A percentile compares a stretch with the other conserved stretches of the same genome.
Conservation (phyloP, 228 moss, liverwort and hornwort species). For the Sphagnum magellanicum region DNA sequence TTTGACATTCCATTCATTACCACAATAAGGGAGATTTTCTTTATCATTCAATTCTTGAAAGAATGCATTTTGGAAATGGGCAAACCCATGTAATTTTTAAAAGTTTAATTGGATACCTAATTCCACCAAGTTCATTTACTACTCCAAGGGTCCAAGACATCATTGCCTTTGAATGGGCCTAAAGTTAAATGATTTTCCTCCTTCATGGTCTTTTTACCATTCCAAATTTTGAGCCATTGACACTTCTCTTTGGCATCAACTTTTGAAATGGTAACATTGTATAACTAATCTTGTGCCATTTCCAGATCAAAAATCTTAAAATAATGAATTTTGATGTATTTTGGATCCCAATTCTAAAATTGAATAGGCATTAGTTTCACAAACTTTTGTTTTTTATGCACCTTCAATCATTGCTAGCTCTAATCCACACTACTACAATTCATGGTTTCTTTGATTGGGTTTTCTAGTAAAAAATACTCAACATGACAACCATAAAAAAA, state of each 20-base stretch:
- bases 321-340: too few species aligned
- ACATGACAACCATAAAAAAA: too few species aligned
- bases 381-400: too few species aligned
- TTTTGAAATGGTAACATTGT: neutral
- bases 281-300: neutral
- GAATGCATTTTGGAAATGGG: neutral
- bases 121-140: neutral
- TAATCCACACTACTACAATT: too few species aligned
- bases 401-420: too few species aligned
- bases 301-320: too few species aligned
- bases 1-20: too few species aligned
- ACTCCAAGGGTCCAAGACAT: neutral
- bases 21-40: too few species aligned
- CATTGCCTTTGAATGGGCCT: neutral
- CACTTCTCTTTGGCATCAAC: neutral
- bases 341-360: too few species aligned
- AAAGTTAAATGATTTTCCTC: neutral
- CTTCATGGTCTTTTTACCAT: neutral
- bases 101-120: neutral
- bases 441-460: too few species aligned
- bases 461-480: too few species aligned
- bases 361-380: too few species aligned
- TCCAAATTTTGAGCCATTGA: conserved; percentile 1
- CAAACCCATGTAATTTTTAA: neutral
- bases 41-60: neutral